A percentile compares a stretch with the other conserved stretches of the same genome.
Evolutionary conservation across 129 eudicot genomes (phyloP).

Genomic region (Helichrysum umbraculigerum): DNA sequence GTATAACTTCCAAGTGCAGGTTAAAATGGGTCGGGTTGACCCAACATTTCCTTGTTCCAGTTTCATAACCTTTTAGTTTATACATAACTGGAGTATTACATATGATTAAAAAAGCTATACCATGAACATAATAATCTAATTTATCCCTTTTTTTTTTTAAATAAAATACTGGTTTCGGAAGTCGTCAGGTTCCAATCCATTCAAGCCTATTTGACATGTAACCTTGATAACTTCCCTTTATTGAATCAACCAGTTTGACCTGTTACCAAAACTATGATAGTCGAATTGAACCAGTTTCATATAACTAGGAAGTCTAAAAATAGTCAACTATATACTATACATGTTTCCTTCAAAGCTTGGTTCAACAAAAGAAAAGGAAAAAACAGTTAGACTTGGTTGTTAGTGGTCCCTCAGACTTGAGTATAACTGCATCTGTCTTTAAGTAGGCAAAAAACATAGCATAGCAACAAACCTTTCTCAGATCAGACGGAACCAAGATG

Average conservation of each 20-base stretch:
- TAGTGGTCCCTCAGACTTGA: background rate
- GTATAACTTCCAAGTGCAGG: too few relatives aligned
- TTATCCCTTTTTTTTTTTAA: too few relatives aligned
- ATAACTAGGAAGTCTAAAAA: background rate
- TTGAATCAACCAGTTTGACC: background rate
- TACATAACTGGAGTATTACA: too few relatives aligned
- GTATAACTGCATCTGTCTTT: background rate
- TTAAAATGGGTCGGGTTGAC: too few relatives aligned
- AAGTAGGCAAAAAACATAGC: background rate
- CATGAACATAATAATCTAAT: too few relatives aligned
- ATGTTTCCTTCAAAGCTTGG: background rate
- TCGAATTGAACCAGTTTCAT: background rate
- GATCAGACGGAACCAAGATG: constrained; percentile 9
- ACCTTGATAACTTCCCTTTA: too few relatives aligned
- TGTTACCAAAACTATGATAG: background rate
- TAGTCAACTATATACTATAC: background rate
- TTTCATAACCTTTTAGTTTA: too few relatives aligned
- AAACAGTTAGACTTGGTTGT: background rate
- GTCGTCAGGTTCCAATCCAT: background rate
- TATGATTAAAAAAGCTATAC: too few relatives aligned
- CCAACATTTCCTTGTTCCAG: too few relatives aligned
- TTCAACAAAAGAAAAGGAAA: too few relatives aligned
- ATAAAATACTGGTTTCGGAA: background rate
- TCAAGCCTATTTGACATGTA: background rate
- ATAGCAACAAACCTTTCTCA: constrained; percentile 11